Evolutionary conservation across 2,329 filamentous ascomycete genomes (phyloP), one percentile per base, ranked within the genome.

Genomic region (Penicillium sp.): DNA sequence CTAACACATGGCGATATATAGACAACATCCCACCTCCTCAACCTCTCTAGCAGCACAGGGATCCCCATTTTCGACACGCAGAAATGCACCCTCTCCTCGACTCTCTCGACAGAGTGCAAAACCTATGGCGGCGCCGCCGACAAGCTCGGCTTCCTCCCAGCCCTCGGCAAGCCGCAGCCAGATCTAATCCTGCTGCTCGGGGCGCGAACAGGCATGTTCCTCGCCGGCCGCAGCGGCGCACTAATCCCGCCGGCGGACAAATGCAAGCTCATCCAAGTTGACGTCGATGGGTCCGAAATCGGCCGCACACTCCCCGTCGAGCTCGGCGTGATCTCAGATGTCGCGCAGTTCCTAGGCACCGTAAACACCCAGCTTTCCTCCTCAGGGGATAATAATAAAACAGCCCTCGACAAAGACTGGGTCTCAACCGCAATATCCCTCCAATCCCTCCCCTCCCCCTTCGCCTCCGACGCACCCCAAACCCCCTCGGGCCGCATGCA

Each of bases 151-250:
- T 58, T 72, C 3, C 71, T 81, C 5, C 59, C 70, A 6, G 61
- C 60, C 1, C 57, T 66, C 0, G 63, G 71, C 5, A 69, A 74
- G 11, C 66, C 73, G 2, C 68, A 72, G 44, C 78, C 80, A 7
- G 81, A 82, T 61, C 70, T 82, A 1, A 64, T 82, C 5, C 55
- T 82, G 3, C 70, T 82, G 0, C 69, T 82, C 0, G 79, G 78
- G 6, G 74, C 76, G 2, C 73, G 79, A 21, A 80, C 78, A 5
- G 79, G 79, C 23, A 78, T 81, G 67, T 72, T 77, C 26, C 73
- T 81, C 0, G 79, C 73, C 5, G 76, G 76, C 3, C 70, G 75
- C 17, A 70, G 70, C 45, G 76, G 76, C 15, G 72, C 71, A 30
- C 72, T 81, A 41, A 73, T 82, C 7, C 79, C 80, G 3, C 21